Conservation (phyloP, 139 green algal species). For the Volvox africanus region DNA sequence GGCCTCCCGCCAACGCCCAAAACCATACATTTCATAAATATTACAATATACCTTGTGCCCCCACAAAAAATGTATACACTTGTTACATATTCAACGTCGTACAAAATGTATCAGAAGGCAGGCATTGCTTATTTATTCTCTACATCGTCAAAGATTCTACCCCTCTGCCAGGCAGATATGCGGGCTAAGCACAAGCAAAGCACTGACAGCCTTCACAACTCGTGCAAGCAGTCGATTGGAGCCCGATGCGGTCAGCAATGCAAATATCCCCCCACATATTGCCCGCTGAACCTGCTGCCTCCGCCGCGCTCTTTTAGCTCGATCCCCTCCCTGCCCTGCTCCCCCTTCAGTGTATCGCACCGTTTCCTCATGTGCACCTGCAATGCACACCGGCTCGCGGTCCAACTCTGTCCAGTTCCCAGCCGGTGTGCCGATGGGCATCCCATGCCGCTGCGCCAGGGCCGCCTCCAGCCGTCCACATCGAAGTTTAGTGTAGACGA, state of each 20-base stretch:
- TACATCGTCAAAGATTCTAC: not conserved
- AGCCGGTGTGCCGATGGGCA: not conserved
- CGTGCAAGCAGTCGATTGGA: not conserved
- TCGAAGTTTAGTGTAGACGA: conserved; percentile 7
- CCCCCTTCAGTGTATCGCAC: not conserved
- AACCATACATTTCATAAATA: too few relatives aligned
- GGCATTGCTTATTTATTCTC: too few relatives aligned
- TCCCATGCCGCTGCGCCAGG: not conserved
- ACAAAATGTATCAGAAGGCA: too few relatives aligned
- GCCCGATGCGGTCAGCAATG: not conserved
- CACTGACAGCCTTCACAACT: not conserved
- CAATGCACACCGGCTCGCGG: not conserved
- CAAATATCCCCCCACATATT: conserved; percentile 26
- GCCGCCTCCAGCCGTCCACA: conserved; percentile 25
- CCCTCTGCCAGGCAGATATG: not conserved
- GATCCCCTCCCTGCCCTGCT: not conserved
- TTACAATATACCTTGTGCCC: too few relatives aligned
- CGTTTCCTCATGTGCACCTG: not conserved
- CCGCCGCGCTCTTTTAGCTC: not conserved
- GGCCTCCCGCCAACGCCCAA: too few relatives aligned
- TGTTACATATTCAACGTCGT: too few relatives aligned
- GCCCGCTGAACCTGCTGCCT: not conserved
- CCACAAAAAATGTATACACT: too few relatives aligned
- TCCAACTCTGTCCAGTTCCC: not conserved
- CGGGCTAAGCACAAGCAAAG: not conserved